phyloP scores from a whole-genome alignment of 148 eudicot species.

The Persicaria tinctoria region DNA sequence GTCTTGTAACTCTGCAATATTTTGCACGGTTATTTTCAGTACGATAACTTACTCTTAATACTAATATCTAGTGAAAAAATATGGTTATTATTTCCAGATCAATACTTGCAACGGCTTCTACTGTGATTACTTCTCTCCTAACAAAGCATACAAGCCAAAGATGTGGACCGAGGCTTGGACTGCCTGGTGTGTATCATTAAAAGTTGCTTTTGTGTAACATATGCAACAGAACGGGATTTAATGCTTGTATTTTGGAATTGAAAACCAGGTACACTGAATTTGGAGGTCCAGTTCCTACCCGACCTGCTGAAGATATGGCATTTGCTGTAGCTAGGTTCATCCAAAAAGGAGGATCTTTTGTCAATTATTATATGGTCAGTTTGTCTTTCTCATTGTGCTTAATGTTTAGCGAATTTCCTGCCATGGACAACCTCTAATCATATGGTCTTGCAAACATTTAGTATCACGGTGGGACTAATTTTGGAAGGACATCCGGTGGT shows the following conservation, averaged over 20 bases:
- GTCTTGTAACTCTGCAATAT: neutral
- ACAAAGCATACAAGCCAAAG: conserved; percentile 74
- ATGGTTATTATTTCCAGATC: conserved; percentile 36
- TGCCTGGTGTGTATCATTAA: conserved; percentile 47
- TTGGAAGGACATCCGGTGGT: conserved; percentile 71
- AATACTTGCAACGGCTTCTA: conserved; percentile 94
- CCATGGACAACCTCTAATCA: neutral
- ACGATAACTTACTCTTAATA: neutral
- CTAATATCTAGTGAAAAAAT: neutral
- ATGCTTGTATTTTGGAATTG: neutral
- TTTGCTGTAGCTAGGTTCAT: conserved; percentile 79
- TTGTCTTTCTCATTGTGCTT: conserved; percentile 4
- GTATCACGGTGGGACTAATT: conserved; percentile 85
- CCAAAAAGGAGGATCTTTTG: conserved; percentile 74
- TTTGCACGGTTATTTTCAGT: neutral
- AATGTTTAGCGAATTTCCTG: neutral
- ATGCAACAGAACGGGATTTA: neutral
- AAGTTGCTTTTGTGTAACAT: neutral
- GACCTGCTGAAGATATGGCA: conserved; percentile 88
- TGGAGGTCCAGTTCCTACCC: conserved; percentile 70
- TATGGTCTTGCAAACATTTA: conserved; percentile 18
- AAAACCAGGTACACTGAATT: conserved; percentile 68
- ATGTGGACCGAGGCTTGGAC: conserved; percentile 98
- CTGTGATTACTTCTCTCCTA: conserved; percentile 76
- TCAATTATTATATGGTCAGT: conserved; percentile 85